Evolutionary conservation across 371 early-diverging fungal genomes (phyloP).

Genomic region (Capillidium rhysosporum): DNA sequence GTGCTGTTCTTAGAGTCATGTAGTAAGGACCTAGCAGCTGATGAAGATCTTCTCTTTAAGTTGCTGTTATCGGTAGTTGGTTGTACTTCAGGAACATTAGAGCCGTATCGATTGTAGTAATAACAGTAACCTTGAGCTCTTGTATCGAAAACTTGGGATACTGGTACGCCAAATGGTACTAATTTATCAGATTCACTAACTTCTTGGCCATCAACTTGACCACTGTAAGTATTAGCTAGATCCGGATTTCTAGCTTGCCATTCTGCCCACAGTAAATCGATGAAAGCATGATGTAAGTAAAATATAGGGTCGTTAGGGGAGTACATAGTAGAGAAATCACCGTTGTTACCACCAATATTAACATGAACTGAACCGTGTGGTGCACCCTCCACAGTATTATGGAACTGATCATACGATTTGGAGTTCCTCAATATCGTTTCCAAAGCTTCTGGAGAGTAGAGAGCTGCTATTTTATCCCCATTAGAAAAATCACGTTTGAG

Average conservation of each 20-base stretch:
- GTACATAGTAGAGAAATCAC: slow-evolving; percentile 15
- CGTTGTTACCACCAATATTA: slow-evolving; percentile 18
- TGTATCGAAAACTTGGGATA: slow-evolving; percentile 6
- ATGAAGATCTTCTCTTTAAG: no score
- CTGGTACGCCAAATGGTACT: slow-evolving; percentile 6
- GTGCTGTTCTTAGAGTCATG: no score
- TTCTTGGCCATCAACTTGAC: background rate
- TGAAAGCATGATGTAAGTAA: slow-evolving; percentile 28
- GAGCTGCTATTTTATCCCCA: slow-evolving; percentile 12
- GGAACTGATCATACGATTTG: slow-evolving; percentile 15
- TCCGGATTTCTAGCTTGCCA: slow-evolving; percentile 16
- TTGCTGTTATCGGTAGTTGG: no score
- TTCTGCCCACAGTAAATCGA: slow-evolving; percentile 28
- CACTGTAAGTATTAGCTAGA: slow-evolving; percentile 1
- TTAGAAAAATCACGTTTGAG: slow-evolving; percentile 10
- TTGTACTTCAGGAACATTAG: background rate
- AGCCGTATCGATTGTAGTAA: background rate
- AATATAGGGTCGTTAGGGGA: slow-evolving; percentile 32
- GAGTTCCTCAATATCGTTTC: slow-evolving; percentile 10
- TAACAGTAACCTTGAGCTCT: slow-evolving; percentile 3
- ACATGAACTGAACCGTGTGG: slow-evolving; percentile 26
- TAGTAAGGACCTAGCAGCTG: no score
- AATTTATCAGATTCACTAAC: background rate
- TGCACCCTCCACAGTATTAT: slow-evolving; percentile 15
- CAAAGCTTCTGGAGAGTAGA: slow-evolving; percentile 12